Base-by-base conservation (phyloP, 2,329 filamentous ascomycete genomes). In the Fusarium sambucinum region DNA sequence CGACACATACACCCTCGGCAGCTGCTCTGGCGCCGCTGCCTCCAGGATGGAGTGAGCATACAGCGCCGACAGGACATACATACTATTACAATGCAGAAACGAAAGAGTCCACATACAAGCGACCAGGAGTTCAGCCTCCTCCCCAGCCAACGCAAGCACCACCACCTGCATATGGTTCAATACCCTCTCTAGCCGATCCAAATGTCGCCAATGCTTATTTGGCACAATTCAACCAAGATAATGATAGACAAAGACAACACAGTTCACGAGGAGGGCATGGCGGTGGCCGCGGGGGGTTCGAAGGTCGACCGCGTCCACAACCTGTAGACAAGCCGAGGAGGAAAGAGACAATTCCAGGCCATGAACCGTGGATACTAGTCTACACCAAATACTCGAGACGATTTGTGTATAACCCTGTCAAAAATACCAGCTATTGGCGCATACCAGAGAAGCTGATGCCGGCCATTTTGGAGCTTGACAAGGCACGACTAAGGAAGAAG, bases 351-450 rank as follows among this genome's bases (percentile, higher is more conserved):
- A 96, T 99, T 45, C 94, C 94, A 0, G 90, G 90, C 4, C 92
- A 89, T 73, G 90, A 92, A 72, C 92, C 94, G 17, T 99, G 96
- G 96, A 80, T 97, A 0, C 83, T 99, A 5, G 93, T 99, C n/a
- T 92, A 91, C 76, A 99, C 96, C 1, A 97, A 93, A 76, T 89
- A 95, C 66, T 92, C 93, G 23, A 86, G 96, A 59, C 87, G 94
- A 53, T 99, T 99, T 75, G 94, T 94, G 4, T 92, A 97, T 81
- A 97, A 99, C 71, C 87, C 90, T 0, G 86, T 87, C 55, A 97
- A 95, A 69, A 92, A 95, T 37, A 86, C 94, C 70, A 98, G 94
- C 78, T 94, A 94, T 78, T 99, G 96, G 96, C 93, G 93, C 74
- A 96, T 97, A 73, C 96, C 96, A 1, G 88, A 93, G 56, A 90